Evolutionary conservation across 2,329 filamentous ascomycete genomes (phyloP), one percentile per base, ranked within the genome.

Genomic region (Neofusicoccum kwambonambiense): DNA sequence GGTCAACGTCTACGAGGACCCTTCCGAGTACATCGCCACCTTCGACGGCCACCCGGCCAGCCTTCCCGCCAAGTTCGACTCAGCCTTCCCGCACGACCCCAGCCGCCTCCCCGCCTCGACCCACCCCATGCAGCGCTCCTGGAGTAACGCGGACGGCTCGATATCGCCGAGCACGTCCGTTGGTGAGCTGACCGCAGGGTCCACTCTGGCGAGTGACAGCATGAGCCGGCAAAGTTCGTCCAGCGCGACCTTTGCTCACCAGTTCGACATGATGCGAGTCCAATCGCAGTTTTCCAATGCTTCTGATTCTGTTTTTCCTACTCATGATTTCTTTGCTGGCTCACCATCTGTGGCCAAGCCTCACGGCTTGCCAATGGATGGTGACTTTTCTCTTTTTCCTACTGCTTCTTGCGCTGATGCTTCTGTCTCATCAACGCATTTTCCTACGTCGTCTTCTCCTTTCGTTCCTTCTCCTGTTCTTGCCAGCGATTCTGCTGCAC

Each of bases 171-270:
- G 73, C 68, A 77, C 76, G 12, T 72, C 75, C 47, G 73, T 74
- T 68, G 72, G 72, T 67, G 70, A 76, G 66, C 72, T 76, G 72
- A 77, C 77, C 52, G 73, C 73, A 66, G 71, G 58, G 4, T 72
- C 77, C 70, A 76, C 75, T 72, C 70, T 73, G 50, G 71, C 75
- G 57, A 77, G 75, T 73, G 73, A 72, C 64, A 61, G 64, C 42
- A 79, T 83, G 80, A 82, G 80, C 70, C 78, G 81, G 68, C 75
- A 74, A 71, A 83, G 81, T 72, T 73, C 75, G 66, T 70, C 68
- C 69, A 77, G 77, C 70, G 72, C 75, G 50, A 74, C 74, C 65
- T 76, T 80, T 70, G 72, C 74, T 71, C 76, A 77, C 71, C 72
- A 74, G 54, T 70, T 80, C 69, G 75, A 76, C 67, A 81, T 81